Conservation (phyloP, 768 basidiomycete genomes). For the Lactarius tabidus region DNA sequence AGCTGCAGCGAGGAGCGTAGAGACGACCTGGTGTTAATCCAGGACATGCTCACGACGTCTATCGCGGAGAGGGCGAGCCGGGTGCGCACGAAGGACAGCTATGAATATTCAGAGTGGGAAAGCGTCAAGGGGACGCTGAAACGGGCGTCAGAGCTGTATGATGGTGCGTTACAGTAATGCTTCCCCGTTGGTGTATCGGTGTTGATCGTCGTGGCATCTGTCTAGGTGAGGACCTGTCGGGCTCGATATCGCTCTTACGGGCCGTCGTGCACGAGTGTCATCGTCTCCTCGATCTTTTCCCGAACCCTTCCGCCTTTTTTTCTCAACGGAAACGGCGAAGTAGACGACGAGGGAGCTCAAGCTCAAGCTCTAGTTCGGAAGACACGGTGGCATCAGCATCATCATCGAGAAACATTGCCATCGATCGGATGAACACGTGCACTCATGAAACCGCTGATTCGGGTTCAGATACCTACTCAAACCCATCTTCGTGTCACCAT, state of each 20-base stretch:
- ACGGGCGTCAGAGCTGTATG: constrained; percentile 53
- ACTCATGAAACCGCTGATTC: neutral
- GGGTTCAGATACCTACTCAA: neutral
- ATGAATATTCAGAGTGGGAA: constrained; percentile 55
- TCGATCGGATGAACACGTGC: neutral
- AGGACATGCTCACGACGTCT: constrained; percentile 21
- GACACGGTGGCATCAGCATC: neutral
- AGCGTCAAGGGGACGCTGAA: constrained; percentile 61
- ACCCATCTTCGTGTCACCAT: neutral
- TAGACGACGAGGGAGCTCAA: neutral
- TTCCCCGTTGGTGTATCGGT: neutral
- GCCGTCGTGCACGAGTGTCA: constrained; percentile 67
- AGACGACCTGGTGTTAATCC: neutral
- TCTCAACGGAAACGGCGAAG: neutral
- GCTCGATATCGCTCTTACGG: constrained; percentile 52
- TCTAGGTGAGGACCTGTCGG: constrained; percentile 43
- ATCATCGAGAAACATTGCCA: neutral
- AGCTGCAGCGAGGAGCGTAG: neutral
- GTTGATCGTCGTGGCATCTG: constrained; percentile 2
- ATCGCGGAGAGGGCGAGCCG: constrained; percentile 15
- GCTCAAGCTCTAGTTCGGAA: neutral
- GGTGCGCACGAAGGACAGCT: neutral
- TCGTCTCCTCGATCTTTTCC: constrained; percentile 51
- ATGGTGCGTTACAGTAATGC: constrained; percentile 41
- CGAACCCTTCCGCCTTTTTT: constrained; percentile 54